phyloP scores from a whole-genome alignment of 495 filamentous ascomycete species.

The Podospora bellae-mahoneyi region DNA sequence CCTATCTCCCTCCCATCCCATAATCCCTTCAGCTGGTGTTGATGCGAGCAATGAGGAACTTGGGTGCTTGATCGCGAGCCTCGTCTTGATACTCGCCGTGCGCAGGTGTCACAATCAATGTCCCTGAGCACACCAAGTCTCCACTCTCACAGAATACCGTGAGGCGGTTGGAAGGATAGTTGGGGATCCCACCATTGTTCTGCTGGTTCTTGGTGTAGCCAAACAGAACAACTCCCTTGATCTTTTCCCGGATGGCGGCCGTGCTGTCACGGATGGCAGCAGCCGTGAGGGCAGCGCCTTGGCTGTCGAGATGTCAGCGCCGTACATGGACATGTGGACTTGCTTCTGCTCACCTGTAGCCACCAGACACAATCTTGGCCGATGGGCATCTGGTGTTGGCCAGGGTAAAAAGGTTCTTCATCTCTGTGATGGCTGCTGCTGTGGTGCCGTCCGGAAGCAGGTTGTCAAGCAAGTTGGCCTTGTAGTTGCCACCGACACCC shows the following conservation, averaged over 20 bases:
- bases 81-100: constrained; percentile 19
- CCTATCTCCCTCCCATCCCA: no score
- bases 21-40: constrained; percentile 3
- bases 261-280: constrained; percentile 44
- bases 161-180: constrained; percentile 43
- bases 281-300: constrained; percentile 56
- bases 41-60: constrained; percentile 22
- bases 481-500: constrained; percentile 38
- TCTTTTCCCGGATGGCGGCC: constrained; percentile 42
- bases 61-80: constrained; percentile 16
- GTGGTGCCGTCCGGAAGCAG: constrained; percentile 35
- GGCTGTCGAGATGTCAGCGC: constrained; percentile 24
- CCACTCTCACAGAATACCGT: constrained; percentile 52
- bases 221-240: constrained; percentile 53
- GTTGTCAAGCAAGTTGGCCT: constrained; percentile 37
- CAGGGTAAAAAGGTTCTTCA: constrained; percentile 32
- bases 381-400: constrained; percentile 35
- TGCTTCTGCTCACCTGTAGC: constrained; percentile 23
- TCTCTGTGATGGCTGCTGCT: constrained; percentile 33
- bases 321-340: constrained; percentile 24
- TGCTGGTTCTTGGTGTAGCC: constrained; percentile 57
- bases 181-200: constrained; percentile 44
- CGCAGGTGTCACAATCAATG: constrained; percentile 38
- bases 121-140: constrained; percentile 53
- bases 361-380: constrained; percentile 37